Conservation (phyloP, 202 grass and related monocot species). For the Panicum virgatum region DNA sequence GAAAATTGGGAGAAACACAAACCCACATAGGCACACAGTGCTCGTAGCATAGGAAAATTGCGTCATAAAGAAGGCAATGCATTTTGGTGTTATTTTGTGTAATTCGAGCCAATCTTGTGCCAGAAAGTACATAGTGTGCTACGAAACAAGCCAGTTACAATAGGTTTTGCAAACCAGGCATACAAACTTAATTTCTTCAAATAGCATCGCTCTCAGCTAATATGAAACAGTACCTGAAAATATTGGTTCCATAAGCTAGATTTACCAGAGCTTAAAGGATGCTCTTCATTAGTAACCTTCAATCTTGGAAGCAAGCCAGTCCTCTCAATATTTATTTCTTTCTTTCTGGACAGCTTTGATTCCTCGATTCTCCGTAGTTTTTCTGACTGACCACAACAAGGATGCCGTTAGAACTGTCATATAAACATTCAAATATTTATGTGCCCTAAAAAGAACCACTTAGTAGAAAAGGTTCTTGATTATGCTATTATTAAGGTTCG, state of each 20-base stretch:
- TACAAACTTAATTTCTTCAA: constrained; percentile 21
- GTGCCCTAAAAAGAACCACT: constrained; percentile 5
- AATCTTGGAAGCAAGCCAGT: constrained; percentile 59
- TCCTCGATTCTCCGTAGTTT: constrained; percentile 50
- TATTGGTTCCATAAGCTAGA: constrained; percentile 87
- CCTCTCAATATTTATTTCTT: constrained; percentile 38
- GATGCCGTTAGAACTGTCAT: constrained; percentile 20
- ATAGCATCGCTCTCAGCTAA: not conserved
- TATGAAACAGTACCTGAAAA: constrained; percentile 68
- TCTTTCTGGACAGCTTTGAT: constrained; percentile 48
- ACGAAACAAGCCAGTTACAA: not conserved
- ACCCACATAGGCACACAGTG: not conserved
- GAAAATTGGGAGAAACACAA: constrained; percentile 1
- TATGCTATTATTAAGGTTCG: not conserved
- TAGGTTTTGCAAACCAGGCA: constrained; percentile 13
- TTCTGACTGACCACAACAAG: constrained; percentile 59
- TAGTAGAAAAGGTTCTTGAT: not conserved
- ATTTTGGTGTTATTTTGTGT: not conserved
- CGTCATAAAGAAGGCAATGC: not conserved
- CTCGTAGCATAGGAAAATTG: not conserved
- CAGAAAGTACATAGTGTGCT: not conserved
- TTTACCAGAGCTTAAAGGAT: constrained; percentile 84
- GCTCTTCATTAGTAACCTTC: constrained; percentile 79
- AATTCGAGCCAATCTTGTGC: not conserved
- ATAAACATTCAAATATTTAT: no score